Evolutionary conservation across 1,284 basidiomycete genomes (phyloP).

Genomic region (Fomitopsis palustris): DNA sequence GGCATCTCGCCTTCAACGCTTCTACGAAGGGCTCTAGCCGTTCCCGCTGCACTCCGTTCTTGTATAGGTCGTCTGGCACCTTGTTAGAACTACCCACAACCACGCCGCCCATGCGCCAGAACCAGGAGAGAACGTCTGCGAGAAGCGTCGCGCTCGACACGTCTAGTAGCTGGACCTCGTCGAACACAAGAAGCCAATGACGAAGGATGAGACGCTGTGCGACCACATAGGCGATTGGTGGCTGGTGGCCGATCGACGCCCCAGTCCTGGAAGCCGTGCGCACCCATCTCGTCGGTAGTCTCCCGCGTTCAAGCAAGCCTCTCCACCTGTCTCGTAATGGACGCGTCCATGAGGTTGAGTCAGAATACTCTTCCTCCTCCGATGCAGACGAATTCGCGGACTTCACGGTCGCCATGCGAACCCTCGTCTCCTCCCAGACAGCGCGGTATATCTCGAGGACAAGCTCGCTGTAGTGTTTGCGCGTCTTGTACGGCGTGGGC

Average conservation of each 20-base stretch:
- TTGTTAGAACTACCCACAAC: conserved; percentile 55
- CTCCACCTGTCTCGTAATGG: conserved; percentile 35
- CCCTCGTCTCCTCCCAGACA: conserved; percentile 55
- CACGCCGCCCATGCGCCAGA: conserved; percentile 74
- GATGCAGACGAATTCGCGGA: conserved; percentile 4
- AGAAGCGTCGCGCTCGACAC: conserved; percentile 64
- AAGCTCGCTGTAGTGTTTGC: conserved; percentile 68
- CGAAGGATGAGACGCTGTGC: conserved; percentile 46
- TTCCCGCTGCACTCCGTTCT: conserved; percentile 65
- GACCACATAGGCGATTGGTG: conserved; percentile 40
- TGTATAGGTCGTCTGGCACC: conserved; percentile 67
- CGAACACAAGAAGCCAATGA: conserved; percentile 62
- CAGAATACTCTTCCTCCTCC: conserved; percentile 16
- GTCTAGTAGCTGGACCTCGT: conserved; percentile 73
- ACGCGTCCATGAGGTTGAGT: conserved; percentile 31
- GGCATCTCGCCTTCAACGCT: conserved; percentile 59
- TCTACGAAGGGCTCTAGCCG: conserved; percentile 63
- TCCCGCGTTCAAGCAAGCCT: conserved; percentile 31
- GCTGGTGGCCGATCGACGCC: conserved; percentile 14
- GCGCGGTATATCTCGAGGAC: conserved; percentile 66
- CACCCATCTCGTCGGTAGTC: conserved; percentile 38
- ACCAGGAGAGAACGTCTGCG: conserved; percentile 71
- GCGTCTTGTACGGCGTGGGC: conserved; percentile 55
- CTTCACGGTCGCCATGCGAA: conserved; percentile 32
- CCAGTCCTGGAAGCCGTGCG: conserved; percentile 17